Percentiles rank a stretch among this genome's conserved stretches.
These are phyloP conservation scores for Choanephora cucurbitarum DNA, from an alignment of 371 early-diverging fungal species.

Conservation along the genomic window DNA sequence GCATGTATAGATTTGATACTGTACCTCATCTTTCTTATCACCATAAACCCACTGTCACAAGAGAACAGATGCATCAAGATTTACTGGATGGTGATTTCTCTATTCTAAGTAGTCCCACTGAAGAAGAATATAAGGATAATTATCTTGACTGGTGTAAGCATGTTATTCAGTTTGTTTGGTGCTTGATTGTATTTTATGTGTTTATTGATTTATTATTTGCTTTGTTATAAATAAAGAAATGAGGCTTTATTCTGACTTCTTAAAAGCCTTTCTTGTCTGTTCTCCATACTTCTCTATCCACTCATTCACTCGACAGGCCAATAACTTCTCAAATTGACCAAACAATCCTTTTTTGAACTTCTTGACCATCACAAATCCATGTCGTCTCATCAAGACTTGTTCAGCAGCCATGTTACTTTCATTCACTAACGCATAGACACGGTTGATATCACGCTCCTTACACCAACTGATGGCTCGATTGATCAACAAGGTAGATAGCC, in stretches of 20 bases:
- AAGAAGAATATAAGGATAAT: neutral
- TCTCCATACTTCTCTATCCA: slow-evolving; percentile 25
- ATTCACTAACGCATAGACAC: slow-evolving; percentile 37
- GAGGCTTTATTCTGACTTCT: slow-evolving; percentile 1
- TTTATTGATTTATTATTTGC: neutral
- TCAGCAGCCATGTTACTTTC: slow-evolving; percentile 42
- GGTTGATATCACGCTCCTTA: slow-evolving; percentile 36
- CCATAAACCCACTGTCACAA: neutral
- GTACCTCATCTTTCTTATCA: neutral
- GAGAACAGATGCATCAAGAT: neutral
- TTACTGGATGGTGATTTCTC: neutral
- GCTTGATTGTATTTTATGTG: neutral
- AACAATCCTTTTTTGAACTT: slow-evolving; percentile 29
- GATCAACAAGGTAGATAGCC: slow-evolving; percentile 42
- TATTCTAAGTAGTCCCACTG: neutral
- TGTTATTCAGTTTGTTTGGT: neutral
- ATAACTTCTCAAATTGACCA: slow-evolving; percentile 30
- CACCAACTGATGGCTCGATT: slow-evolving; percentile 44
- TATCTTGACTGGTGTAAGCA: neutral
- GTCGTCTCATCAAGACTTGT: slow-evolving; percentile 36
- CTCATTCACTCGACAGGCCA: slow-evolving; percentile 24
- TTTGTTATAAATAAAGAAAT: neutral
- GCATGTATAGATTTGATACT: neutral
- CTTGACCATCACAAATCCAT: slow-evolving; percentile 39
- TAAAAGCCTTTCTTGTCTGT: slow-evolving; percentile 19